Percentiles rank a stretch among this genome's conserved stretches.
Conservation (phyloP, 768 basidiomycete species). For the Lactarius sanguifluus region DNA sequence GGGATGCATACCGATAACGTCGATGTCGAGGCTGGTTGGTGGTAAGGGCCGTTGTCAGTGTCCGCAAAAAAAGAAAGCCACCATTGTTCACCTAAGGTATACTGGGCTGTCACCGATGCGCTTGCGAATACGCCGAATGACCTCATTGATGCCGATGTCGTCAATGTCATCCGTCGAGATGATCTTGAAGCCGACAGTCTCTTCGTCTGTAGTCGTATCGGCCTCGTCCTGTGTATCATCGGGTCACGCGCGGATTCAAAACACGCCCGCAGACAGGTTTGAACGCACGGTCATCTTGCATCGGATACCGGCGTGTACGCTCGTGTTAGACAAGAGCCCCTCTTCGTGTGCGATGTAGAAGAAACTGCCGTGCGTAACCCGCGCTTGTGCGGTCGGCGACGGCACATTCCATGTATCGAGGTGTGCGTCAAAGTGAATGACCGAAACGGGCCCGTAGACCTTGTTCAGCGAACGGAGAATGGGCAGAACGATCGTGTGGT, state of each 20-base stretch:
- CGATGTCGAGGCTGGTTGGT: constrained; percentile 65
- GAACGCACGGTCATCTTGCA: constrained; percentile 61
- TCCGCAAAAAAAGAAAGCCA: not conserved
- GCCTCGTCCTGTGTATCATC: constrained; percentile 45
- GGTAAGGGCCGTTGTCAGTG: not conserved
- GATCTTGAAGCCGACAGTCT: constrained; percentile 69
- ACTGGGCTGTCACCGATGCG: constrained; percentile 75
- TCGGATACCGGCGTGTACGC: constrained; percentile 84
- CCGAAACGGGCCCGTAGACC: constrained; percentile 77
- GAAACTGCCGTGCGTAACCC: constrained; percentile 82
- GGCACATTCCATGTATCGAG: constrained; percentile 58
- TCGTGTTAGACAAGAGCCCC: constrained; percentile 67
- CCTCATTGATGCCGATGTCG: constrained; percentile 67
- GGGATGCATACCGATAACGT: constrained; percentile 61
- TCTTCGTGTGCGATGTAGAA: constrained; percentile 79
- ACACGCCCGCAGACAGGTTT: not conserved
- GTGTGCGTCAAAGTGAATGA: constrained; percentile 83
- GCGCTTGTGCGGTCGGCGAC: constrained; percentile 53
- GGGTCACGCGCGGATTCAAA: not conserved
- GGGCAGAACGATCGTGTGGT: constrained; percentile 86
- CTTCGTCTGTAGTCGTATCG: constrained; percentile 67
- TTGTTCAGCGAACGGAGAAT: constrained; percentile 78
- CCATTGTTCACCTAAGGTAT: constrained; percentile 55
- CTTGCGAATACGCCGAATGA: constrained; percentile 66
- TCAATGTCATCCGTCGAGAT: constrained; percentile 84